Percentiles rank a stretch among this genome's conserved stretches.
phyloP scores from a whole-genome alignment of 208 protist genomes.

The Zelonia costaricensis region DNA sequence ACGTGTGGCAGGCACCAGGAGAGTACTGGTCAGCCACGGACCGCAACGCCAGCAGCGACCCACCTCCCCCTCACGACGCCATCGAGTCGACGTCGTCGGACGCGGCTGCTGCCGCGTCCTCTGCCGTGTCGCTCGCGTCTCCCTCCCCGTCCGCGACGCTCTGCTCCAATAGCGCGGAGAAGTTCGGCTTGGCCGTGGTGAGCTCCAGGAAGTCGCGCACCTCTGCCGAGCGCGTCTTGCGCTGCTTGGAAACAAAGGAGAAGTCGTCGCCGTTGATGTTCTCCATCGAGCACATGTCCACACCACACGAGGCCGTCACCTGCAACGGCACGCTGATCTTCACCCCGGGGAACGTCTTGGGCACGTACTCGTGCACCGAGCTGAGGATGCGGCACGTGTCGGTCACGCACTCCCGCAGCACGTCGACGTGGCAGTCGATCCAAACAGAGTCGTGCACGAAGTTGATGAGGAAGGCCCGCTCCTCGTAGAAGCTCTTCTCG shows the following conservation, averaged over 20 bases:
- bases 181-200: constrained; percentile 12
- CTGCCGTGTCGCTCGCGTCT: constrained; percentile 1
- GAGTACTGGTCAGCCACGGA: no score
- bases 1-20: no score
- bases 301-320: constrained; percentile 68
- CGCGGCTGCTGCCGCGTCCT: background rate
- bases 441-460: constrained; percentile 92
- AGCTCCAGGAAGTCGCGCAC: constrained; percentile 28
- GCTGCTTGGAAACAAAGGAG: constrained; percentile 31
- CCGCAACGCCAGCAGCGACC: no score
- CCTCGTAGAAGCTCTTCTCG: constrained; percentile 58
- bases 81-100: constrained; percentile 6
- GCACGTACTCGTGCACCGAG: constrained; percentile 75
- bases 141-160: constrained; percentile 1
- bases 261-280: constrained; percentile 46
- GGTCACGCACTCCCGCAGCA: constrained; percentile 60
- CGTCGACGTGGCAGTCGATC: constrained; percentile 87
- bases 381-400: constrained; percentile 65
- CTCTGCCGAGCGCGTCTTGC: constrained; percentile 17
- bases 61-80: constrained; percentile 20
- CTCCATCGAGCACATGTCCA: constrained; percentile 84
- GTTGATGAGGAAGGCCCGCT: constrained; percentile 77
- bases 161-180: constrained; percentile 20
- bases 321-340: constrained; percentile 62
- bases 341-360: constrained; percentile 72